Base-by-base conservation (phyloP, 345 rosid genomes). In the Lepidium aucheri region DNA sequence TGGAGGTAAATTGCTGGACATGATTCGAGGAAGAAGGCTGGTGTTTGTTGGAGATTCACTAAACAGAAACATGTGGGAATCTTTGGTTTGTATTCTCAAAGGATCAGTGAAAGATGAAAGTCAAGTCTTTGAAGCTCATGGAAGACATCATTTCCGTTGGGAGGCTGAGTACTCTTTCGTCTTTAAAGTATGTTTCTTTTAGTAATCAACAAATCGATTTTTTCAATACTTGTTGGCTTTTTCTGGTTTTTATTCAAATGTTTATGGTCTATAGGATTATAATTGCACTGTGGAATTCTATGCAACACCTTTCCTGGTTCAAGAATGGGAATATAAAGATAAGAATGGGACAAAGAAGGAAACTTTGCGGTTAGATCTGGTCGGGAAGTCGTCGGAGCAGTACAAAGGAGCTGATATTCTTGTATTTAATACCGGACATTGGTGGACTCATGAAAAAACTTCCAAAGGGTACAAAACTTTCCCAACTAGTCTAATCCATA, bases 361-460 rank as follows among this genome's bases (percentile, higher is more conserved):
- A 70, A 95, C 96, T 0, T 82, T 95, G 28, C 74, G 99, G 82
- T 81, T 95, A 0, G 99, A 95, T 81, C 76, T 88, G 68, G 86
- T 89, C 0, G 95, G 93, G 26, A 84, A 79, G 74, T 84, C 91
- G 0, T 84, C 93, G 1, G 83, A 82, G 64, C 82, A 78, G 45
- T 95, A 91, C 64, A 91, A 85, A 69, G 74, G 56, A 34, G 99
- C 99, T 0, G 95, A 95, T 71, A 77, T 91, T 63, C 76, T 95
- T 14, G 63, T 94, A 69, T 94, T 94, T 80, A 94, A 94, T 57
- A 94, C 99, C 0, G 99, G 99, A n/a, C 99, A 95, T 60, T 95
- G 99, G 99, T 91, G 99, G 99, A 95, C 97, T 72, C 99, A 95
- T 22, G 99, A 94, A 36, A 94, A 94, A 76, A 94, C 99, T 64